These are phyloP conservation scores for Petasospora fabianii DNA, from an alignment of 1,139 yeast genomes.

Conservation along the genomic window DNA sequence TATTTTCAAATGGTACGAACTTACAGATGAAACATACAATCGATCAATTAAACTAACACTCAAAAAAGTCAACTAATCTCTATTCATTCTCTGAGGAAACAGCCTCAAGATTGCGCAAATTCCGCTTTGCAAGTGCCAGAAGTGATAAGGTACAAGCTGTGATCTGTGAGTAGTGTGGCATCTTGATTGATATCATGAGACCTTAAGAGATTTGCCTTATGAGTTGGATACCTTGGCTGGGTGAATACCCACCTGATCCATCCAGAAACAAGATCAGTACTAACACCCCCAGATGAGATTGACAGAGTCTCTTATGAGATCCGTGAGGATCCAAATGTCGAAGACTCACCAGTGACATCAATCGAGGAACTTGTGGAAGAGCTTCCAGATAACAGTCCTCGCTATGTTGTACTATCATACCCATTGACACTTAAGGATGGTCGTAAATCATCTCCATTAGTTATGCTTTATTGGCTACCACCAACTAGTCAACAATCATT, in stretches of 20 bases:
- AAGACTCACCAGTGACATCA: constrained; percentile 40
- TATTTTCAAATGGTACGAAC: too few relatives aligned
- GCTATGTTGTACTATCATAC: constrained; percentile 74
- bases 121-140: constrained; percentile 69
- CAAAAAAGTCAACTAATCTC: constrained; percentile 37
- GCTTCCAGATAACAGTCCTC: constrained; percentile 77
- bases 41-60: too few relatives aligned
- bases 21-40: too few relatives aligned
- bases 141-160: constrained; percentile 61
- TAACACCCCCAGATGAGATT: constrained; percentile 38
- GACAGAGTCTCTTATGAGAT: constrained; percentile 57
- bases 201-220: not conserved
- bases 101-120: constrained; percentile 56
- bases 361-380: constrained; percentile 67
- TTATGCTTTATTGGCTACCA: constrained; percentile 81
- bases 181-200: not conserved
- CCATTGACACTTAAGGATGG: constrained; percentile 72
- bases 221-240: too few relatives aligned
- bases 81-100: constrained; percentile 70
- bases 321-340: constrained; percentile 40
- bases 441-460: constrained; percentile 67
- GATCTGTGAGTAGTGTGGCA: constrained; percentile 35
- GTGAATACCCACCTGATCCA: too few relatives aligned
- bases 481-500: constrained; percentile 74
- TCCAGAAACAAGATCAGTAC: too few relatives aligned